Percentiles rank a stretch among this genome's conserved stretches.
phyloP scores from a whole-genome alignment of 345 rosid species.

The Acer yangbiense region DNA sequence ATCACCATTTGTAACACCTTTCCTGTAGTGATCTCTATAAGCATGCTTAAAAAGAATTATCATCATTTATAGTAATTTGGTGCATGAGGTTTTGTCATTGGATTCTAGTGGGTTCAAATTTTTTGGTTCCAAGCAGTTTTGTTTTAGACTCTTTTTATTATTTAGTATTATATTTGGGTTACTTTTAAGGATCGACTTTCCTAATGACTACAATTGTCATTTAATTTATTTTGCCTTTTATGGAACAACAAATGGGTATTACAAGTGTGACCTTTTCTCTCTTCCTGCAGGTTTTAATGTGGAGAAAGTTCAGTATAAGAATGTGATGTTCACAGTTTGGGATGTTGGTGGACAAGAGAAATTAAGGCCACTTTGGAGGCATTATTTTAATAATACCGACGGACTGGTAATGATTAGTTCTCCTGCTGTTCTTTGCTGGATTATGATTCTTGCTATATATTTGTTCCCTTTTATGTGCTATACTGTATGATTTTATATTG shows the following conservation, averaged over 20 bases:
- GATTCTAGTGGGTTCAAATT: background rate
- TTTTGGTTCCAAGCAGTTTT: background rate
- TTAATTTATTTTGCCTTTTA: background rate
- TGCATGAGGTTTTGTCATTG: background rate
- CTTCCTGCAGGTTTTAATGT: conserved; percentile 86
- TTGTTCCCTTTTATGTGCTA: background rate
- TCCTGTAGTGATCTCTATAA: background rate
- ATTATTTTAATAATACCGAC: conserved; percentile 96
- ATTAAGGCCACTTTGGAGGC: conserved; percentile 98
- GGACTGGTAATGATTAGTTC: conserved; percentile 65
- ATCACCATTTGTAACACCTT: background rate
- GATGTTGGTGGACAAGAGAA: conserved; percentile 99
- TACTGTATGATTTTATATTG: conserved; percentile 6
- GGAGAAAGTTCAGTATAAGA: conserved; percentile 99
- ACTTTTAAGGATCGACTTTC: background rate
- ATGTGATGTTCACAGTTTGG: conserved; percentile 98
- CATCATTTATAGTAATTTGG: background rate
- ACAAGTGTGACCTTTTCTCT: conserved; percentile 3
- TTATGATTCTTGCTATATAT: conserved; percentile 6
- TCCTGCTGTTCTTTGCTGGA: background rate
- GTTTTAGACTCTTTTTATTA: background rate
- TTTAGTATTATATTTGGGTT: background rate
- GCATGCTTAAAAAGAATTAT: background rate
- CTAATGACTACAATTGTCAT: background rate
- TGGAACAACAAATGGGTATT: conserved; percentile 6